Percentiles rank a stretch among this genome's conserved stretches.
phyloP scores from a whole-genome alignment of 148 eudicot species.

The Gaultheria prostrata region DNA sequence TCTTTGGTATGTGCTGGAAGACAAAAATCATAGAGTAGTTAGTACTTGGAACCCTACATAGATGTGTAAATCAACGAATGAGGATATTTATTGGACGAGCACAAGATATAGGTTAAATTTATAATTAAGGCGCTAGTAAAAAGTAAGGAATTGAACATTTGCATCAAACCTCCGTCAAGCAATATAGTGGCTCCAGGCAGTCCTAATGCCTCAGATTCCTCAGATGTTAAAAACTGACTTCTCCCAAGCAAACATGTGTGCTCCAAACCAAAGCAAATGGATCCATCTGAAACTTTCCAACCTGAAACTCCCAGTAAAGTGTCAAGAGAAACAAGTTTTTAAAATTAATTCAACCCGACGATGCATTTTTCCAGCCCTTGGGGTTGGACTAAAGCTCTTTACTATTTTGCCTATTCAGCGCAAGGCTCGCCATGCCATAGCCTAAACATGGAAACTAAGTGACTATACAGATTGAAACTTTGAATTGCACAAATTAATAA shows the following conservation, averaged over 20 bases:
- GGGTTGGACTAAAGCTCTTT: not conserved
- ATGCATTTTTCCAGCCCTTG: not conserved
- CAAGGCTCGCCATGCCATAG: not conserved
- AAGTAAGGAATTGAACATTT: not conserved
- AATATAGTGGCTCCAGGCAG: slow-evolving; percentile 57
- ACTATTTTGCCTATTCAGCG: not conserved
- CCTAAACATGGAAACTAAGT: not conserved
- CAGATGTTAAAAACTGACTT: slow-evolving; percentile 70
- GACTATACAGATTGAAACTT: not conserved
- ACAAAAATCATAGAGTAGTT: not conserved
- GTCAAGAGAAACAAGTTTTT: not conserved
- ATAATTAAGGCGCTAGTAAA: not conserved
- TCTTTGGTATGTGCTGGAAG: slow-evolving; percentile 90
- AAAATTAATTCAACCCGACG: not conserved
- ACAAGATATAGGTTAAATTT: not conserved
- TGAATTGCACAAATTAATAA: not conserved
- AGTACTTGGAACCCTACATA: not conserved
- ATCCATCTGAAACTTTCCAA: slow-evolving; percentile 64
- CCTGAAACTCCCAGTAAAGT: slow-evolving; percentile 39
- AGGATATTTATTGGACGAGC: not conserved
- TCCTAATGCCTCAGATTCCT: slow-evolving; percentile 61
- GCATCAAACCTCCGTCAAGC: slow-evolving; percentile 86
- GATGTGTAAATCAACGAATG: not conserved
- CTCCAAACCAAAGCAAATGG: slow-evolving; percentile 72
- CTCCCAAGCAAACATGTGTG: slow-evolving; percentile 71